Conservation (phyloP, 345 rosid species). For the Punica granatum region DNA sequence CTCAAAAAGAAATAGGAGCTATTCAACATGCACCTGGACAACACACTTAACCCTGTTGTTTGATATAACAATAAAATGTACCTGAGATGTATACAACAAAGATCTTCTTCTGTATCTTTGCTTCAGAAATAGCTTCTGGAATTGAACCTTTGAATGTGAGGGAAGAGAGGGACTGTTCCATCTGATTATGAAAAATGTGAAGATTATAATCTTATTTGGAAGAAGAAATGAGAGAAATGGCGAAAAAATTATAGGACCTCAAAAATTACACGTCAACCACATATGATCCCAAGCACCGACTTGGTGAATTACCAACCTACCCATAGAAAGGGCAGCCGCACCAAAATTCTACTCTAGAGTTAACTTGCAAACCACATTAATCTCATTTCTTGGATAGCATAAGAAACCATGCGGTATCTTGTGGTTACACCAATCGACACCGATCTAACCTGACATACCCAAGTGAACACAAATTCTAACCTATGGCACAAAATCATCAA, state of each 20-base stretch:
- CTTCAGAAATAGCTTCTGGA: slow-evolving; percentile 62
- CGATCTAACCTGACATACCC: background rate
- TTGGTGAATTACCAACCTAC: background rate
- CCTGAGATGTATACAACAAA: slow-evolving; percentile 83
- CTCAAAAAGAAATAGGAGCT: background rate
- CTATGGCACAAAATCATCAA: background rate
- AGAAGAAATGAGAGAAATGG: background rate
- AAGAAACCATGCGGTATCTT: background rate
- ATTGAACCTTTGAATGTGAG: slow-evolving; percentile 62
- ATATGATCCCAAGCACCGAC: background rate
- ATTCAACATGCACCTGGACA: background rate
- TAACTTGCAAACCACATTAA: background rate
- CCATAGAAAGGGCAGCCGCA: background rate
- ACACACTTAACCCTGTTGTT: background rate
- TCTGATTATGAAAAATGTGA: slow-evolving; percentile 21
- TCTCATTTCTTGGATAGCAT: background rate
- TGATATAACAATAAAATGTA: slow-evolving; percentile 10
- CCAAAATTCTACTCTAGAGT: background rate
- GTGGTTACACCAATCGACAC: background rate
- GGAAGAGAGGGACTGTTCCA: slow-evolving; percentile 51
- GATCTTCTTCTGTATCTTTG: slow-evolving; percentile 66
- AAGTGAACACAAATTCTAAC: background rate
- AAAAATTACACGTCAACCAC: background rate
- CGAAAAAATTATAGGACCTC: background rate
- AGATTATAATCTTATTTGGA: background rate